phyloP scores from a whole-genome alignment of 805 yeast species.

The Zygoascus bituminiphila region DNA sequence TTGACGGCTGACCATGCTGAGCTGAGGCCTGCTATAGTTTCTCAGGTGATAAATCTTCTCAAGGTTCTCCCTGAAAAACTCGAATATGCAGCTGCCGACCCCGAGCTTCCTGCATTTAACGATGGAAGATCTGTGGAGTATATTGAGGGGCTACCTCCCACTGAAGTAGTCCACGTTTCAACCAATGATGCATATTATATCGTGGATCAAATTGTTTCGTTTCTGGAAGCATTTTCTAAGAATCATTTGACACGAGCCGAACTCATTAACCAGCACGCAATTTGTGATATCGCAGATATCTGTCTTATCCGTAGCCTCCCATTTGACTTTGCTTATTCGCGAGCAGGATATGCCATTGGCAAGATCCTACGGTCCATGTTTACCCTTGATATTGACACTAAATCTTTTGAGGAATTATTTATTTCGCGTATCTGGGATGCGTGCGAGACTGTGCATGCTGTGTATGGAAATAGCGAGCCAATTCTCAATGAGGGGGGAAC shows the following conservation, averaged over 20 bases:
- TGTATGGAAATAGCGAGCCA: neutral
- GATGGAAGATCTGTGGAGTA: neutral
- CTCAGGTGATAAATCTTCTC: constrained; percentile 32
- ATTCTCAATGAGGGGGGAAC: neutral
- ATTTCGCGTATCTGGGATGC: constrained; percentile 4
- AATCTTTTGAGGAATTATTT: constrained; percentile 14
- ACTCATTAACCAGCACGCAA: constrained; percentile 23
- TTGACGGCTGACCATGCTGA: constrained; percentile 76
- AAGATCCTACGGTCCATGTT: constrained; percentile 16
- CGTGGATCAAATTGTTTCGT: constrained; percentile 15
- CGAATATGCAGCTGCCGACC: constrained; percentile 21
- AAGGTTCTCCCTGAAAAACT: constrained; percentile 20
- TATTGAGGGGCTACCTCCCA: neutral
- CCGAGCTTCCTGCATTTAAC: constrained; percentile 6
- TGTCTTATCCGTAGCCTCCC: constrained; percentile 22
- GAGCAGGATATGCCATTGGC: constrained; percentile 18
- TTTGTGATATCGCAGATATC: constrained; percentile 17
- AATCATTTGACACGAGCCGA: constrained; percentile 23
- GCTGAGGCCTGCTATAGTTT: constrained; percentile 50
- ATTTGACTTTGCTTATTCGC: constrained; percentile 25
- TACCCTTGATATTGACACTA: constrained; percentile 19
- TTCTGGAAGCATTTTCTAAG: constrained; percentile 26
- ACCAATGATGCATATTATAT: constrained; percentile 1
- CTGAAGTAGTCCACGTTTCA: neutral
- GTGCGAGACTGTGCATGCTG: neutral